phyloP scores from a whole-genome alignment of 441 rosid genomes.

The Francoa sonchifolia region DNA sequence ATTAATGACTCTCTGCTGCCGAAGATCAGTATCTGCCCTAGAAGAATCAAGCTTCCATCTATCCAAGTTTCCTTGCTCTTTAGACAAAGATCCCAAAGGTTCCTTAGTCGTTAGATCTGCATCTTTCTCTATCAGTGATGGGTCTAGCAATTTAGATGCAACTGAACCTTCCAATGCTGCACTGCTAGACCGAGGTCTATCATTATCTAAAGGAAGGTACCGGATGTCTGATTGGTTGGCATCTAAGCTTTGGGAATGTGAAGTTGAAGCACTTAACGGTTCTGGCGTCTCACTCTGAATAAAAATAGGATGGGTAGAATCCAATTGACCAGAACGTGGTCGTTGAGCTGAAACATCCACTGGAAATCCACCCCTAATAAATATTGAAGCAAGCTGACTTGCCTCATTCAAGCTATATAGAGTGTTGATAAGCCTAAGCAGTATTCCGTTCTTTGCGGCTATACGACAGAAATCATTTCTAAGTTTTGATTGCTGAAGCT shows the following conservation, averaged over 20 bases:
- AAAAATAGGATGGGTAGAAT: slow-evolving; percentile 42
- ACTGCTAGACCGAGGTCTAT: slow-evolving; percentile 53
- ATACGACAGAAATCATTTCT: slow-evolving; percentile 90
- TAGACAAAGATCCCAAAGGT: slow-evolving; percentile 17
- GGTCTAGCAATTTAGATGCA: slow-evolving; percentile 25
- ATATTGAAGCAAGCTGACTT: slow-evolving; percentile 61
- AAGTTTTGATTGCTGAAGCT: slow-evolving; percentile 86
- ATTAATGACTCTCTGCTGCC: slow-evolving; percentile 36
- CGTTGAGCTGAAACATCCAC: slow-evolving; percentile 48
- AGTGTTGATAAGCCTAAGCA: slow-evolving; percentile 79
- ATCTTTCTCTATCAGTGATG: slow-evolving; percentile 28
- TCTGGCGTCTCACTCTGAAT: slow-evolving; percentile 50
- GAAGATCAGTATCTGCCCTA: slow-evolving; percentile 37
- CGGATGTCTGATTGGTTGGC: slow-evolving; percentile 50
- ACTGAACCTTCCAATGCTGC: slow-evolving; percentile 31
- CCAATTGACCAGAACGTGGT: slow-evolving; percentile 66
- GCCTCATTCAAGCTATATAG: slow-evolving; percentile 98
- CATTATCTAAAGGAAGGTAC: slow-evolving; percentile 30
- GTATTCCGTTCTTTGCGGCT: slow-evolving; percentile 88
- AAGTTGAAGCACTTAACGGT: slow-evolving; percentile 53
- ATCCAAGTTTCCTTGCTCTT: slow-evolving; percentile 31
- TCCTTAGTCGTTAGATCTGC: slow-evolving; percentile 23
- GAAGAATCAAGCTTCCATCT: slow-evolving; percentile 31
- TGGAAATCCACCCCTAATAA: slow-evolving; percentile 45
- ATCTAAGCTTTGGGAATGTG: slow-evolving; percentile 56